Evolutionary conservation across 768 basidiomycete species (phyloP), one percentile per base, ranked within the genome.

Genomic region (Tricholoma saponaceum): DNA sequence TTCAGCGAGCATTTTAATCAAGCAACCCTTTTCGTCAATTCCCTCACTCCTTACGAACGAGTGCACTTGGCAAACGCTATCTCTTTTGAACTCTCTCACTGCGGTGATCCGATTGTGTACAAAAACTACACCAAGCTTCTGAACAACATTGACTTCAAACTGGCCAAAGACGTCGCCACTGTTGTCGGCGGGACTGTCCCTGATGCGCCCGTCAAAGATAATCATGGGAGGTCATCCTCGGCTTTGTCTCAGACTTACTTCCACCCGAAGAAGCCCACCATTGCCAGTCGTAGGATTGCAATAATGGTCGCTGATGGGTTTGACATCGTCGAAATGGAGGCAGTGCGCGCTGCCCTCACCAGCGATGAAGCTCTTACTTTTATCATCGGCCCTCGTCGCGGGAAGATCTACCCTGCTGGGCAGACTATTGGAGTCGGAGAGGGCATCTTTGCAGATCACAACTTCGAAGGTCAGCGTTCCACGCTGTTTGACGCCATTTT

Each of bases 401-500:
- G 84, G 7, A 78, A 82, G 62, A 72, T 82, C 10, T 72, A 60
- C 33, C 60, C 77, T 5, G 25, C 41, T 20, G 53, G 53, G 43
- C 26, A 54, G 22, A 20, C 25, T 20, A 62, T 74, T 52, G 68
- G 71, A 0, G 65, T 74, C 59, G 66, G 69, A 0, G 50, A 62
- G 13, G 70, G 76, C 59, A 64, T 83, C 53, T 65, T 76, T 68
- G 79, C 84, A 43, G 82, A 94, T 74, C 84, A 92, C 73, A 79
- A 86, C 58, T 87, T 83, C 58, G 89, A 92, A 66, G 83, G 86
- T 0, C 89, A 86, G 65, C 80, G 93, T 50, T 91, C 90, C 33
- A 95, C 91, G 0, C 66, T 89, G 69, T 96, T 91, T 65, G 94
- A 95, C 67, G 90, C 90, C 0, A 60, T 95, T 60, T 79, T 89